These are phyloP conservation scores for Thalassiosira sp. DNA, from an alignment of 352 stramenopile species.

Conservation along the genomic window DNA sequence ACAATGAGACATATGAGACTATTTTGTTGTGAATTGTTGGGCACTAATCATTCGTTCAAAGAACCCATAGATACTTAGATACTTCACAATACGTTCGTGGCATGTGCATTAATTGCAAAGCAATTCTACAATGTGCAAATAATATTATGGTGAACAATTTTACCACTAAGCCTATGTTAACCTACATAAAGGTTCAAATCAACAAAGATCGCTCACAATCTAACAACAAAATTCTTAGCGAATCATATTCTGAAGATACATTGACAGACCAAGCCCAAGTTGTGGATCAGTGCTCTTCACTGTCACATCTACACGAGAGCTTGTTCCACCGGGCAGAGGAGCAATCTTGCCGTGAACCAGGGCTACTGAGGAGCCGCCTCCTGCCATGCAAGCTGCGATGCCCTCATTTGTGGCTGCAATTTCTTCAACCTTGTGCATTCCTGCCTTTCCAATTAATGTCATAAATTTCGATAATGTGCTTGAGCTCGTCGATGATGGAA, in stretches of 20 bases:
- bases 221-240: constrained; percentile 26
- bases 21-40: too few species aligned
- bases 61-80: too few species aligned
- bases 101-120: too few species aligned
- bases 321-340: constrained; percentile 43
- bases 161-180: too few species aligned
- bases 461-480: constrained; percentile 69
- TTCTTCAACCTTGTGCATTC: constrained; percentile 75
- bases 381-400: constrained; percentile 75
- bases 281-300: constrained; percentile 77
- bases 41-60: too few species aligned
- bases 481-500: constrained; percentile 50
- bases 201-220: not conserved
- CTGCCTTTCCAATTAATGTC: constrained; percentile 54
- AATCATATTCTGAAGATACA: constrained; percentile 81
- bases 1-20: too few species aligned
- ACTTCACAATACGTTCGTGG: too few species aligned
- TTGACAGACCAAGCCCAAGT: constrained; percentile 62
- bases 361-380: constrained; percentile 61
- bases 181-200: not conserved
- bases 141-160: too few species aligned
- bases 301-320: constrained; percentile 67
- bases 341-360: constrained; percentile 81
- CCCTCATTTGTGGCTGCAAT: constrained; percentile 81
- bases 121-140: too few species aligned